Base-by-base conservation (phyloP, 2,329 filamentous ascomycete species). In the Aureobasidium sp. region DNA sequence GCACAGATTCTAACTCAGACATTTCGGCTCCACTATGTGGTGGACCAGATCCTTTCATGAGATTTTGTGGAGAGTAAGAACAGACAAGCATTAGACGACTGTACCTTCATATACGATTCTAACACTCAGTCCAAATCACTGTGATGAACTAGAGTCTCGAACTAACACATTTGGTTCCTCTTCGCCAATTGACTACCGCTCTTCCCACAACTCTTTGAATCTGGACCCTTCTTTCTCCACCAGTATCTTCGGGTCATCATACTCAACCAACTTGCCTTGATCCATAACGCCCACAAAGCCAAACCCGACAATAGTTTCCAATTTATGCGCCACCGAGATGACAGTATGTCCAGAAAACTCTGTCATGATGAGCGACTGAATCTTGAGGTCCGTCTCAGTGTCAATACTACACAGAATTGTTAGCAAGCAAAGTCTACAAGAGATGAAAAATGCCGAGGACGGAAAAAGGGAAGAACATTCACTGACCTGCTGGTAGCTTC, bases 291-390 rank as follows among this genome's bases (percentile, higher is more conserved):
- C 74, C 27, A 84, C 77, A 39, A 70, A 71, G 67, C 84, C 81
- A 66, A 80, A 83, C 59, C 80, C 78, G 62, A 81, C 71, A 11
- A 85, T 81, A 62, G 81, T 82, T 41, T 83, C 78, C 44, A 84
- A 74, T 20, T 82, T 80, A 70, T 85, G 82, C 3, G 82, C 81
- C 0, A 85, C 79, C 0, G 80, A 76, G 56, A 85, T 76, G 62
- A 89, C 81, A 0, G 87, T 89, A 64, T 83, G 81, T 4, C 74
- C 74, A 2, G 72, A 70, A 68, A 87, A 86, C 15, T 74, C 74
- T 6, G 20, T 31, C 12, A 41, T 47, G 6, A 64, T 52, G n/a
- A 64, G 29, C 22, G 45, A n/a, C 34, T 62, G 45, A 9, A 64
- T 57, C 1, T 41, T 22, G 22, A 45, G 37, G 22, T 61, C 55